Base-by-base conservation (phyloP, 805 yeast species). In the Sugiyamaella marilandica region DNA sequence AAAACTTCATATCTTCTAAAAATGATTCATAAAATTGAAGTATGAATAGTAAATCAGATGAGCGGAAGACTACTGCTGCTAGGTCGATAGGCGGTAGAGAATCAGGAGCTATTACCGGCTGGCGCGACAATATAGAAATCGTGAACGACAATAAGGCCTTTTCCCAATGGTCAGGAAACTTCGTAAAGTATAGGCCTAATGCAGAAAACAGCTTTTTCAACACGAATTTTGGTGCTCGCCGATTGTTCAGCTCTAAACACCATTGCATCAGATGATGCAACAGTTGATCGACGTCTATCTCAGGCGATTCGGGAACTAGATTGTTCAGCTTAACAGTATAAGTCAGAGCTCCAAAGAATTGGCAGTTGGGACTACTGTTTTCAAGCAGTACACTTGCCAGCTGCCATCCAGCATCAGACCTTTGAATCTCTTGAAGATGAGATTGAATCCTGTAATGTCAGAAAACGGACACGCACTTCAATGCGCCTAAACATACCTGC, bases 291-390 rank as follows among this genome's bases (percentile, higher is more conserved):
- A 49, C 48, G 36, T 53, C 54, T 7, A 47, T 37, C 5, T 46
- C 51, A 2, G 54, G 44, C 9, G 33, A 34, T 14, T 47, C 43
- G 32, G 49, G 32, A 32, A 47, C 54, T 46, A 19, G 49, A 49
- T 41, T 57, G 54, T 79, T 80, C 43, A 85, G 66, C 57, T 76
- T 72, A 3, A 88, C 94, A 0, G 88, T 78, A 54, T 80, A 82
- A 0, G 96, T 88, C 53, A 86, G 74, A 0, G 95, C 95, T 0
- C 95, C 96, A 62, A 88, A 84, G 65, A 84, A 88, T 62, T 82
- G 80, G 35, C 68, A 65, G 41, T 68, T 62, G 3, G 71, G 61
- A 24, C 65, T 62, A 29, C 56, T 39, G 2, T 67, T 55, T 45
- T 55, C 54, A 7, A 88, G 69, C 18, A 88, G 71, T 37, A 67